phyloP scores from a whole-genome alignment of 1,284 basidiomycete species.

The Cryptococcus sp. region DNA sequence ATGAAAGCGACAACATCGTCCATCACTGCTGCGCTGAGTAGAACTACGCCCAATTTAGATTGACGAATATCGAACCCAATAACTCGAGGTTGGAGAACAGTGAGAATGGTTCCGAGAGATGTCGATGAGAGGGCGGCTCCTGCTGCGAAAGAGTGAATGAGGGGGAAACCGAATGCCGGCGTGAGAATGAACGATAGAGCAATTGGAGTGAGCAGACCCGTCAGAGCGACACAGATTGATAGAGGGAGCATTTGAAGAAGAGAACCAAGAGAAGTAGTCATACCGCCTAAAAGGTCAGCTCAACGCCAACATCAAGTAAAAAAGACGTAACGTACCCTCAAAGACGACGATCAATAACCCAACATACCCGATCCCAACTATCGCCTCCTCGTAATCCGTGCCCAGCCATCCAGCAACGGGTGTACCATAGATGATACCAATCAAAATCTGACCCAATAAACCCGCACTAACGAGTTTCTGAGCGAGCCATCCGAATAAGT shows the following conservation, averaged over 20 bases:
- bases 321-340: conserved; percentile 46
- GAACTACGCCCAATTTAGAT: conserved; percentile 53
- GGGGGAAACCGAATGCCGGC: conserved; percentile 43
- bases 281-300: conserved; percentile 48
- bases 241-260: conserved; percentile 50
- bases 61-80: conserved; percentile 45
- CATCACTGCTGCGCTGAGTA: conserved; percentile 55
- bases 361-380: conserved; percentile 53
- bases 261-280: conserved; percentile 48
- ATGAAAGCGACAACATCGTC: conserved; percentile 58
- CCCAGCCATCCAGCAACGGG: conserved; percentile 52
- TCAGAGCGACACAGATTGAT: conserved; percentile 50
- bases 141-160: conserved; percentile 53
- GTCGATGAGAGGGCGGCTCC: conserved; percentile 56
- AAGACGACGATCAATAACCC: conserved; percentile 57
- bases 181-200: conserved; percentile 50
- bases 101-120: conserved; percentile 56
- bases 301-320: background rate
- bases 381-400: conserved; percentile 48
- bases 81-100: conserved; percentile 46
- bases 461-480: conserved; percentile 40
- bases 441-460: conserved; percentile 51
- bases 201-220: conserved; percentile 53
- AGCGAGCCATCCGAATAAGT: conserved; percentile 34
- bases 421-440: conserved; percentile 54